phyloP scores from a whole-genome alignment of 495 filamentous ascomycete species.

The Aspergillus sparsus region DNA sequence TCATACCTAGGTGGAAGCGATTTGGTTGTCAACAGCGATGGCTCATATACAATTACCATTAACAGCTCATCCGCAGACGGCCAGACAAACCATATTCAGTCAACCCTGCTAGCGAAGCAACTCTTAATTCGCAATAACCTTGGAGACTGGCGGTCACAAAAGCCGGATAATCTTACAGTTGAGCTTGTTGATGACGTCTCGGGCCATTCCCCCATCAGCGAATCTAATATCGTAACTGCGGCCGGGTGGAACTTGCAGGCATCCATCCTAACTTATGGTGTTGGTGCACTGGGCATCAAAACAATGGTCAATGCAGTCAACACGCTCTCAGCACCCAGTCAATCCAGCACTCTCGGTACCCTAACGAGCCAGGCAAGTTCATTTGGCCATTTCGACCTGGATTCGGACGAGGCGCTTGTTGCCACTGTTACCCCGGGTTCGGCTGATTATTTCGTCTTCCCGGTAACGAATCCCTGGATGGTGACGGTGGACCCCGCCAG shows the following conservation, averaged over 20 bases:
- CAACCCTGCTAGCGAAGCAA: conserved; percentile 9
- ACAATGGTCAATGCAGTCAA: conserved; percentile 16
- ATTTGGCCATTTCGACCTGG: conserved; percentile 21
- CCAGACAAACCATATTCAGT: conserved; percentile 23
- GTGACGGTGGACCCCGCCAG: conserved; percentile 10
- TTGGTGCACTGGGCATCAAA: conserved; percentile 20
- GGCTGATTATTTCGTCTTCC: conserved; percentile 23
- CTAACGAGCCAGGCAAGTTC: conserved; percentile 22
- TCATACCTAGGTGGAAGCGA: conserved; percentile 13
- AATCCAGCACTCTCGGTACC: conserved; percentile 23
- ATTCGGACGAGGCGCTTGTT: conserved; percentile 16
- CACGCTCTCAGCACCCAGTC: conserved; percentile 16
- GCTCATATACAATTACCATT: conserved; percentile 23
- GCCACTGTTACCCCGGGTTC: conserved; percentile 19
- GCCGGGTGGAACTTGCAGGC: conserved; percentile 18
- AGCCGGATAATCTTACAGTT: conserved; percentile 21
- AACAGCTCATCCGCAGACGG: conserved; percentile 18
- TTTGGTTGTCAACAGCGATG: conserved; percentile 19
- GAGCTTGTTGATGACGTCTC: conserved; percentile 3
- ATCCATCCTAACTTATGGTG: conserved; percentile 22
- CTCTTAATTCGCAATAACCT: conserved; percentile 23
- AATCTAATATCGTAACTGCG: conserved; percentile 2
- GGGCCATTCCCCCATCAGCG: conserved; percentile 2
- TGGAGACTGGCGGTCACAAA: conserved; percentile 17
- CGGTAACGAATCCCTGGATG: conserved; percentile 20